Conservation (phyloP, 116 monocot genomes). For the Dioscorea cayenensis region DNA sequence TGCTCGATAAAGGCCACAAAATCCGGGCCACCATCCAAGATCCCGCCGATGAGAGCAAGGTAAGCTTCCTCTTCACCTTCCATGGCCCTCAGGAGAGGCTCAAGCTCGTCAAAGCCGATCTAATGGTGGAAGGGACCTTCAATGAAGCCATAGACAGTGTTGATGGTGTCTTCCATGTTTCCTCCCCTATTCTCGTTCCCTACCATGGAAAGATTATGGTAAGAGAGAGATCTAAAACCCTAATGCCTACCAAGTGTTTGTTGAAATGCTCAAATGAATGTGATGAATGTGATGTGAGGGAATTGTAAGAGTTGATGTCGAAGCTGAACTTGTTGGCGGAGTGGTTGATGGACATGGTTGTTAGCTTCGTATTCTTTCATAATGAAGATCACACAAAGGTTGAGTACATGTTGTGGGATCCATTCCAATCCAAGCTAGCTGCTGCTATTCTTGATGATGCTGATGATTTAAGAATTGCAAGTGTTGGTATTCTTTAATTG, state of each 20-base stretch:
- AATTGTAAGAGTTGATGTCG: no score
- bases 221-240: background rate
- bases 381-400: no score
- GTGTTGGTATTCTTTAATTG: no score
- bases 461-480: no score
- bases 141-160: constrained; percentile 67
- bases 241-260: background rate
- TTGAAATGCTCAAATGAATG: background rate
- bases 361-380: no score
- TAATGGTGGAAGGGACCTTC: constrained; percentile 71
- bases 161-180: constrained; percentile 87
- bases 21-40: constrained; percentile 82
- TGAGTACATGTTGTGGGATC: no score
- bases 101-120: constrained; percentile 64
- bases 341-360: no score
- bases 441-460: no score
- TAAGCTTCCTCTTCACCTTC: constrained; percentile 56
- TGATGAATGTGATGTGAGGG: no score
- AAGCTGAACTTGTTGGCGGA: no score
- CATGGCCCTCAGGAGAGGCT: constrained; percentile 74
- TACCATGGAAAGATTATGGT: constrained; percentile 29
- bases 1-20: constrained; percentile 54
- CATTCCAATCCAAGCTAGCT: no score
- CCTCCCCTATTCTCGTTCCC: constrained; percentile 54
- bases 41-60: constrained; percentile 66